phyloP scores from a whole-genome alignment of 2,329 filamentous ascomycete genomes.

The Fusarium bactridioides region DNA sequence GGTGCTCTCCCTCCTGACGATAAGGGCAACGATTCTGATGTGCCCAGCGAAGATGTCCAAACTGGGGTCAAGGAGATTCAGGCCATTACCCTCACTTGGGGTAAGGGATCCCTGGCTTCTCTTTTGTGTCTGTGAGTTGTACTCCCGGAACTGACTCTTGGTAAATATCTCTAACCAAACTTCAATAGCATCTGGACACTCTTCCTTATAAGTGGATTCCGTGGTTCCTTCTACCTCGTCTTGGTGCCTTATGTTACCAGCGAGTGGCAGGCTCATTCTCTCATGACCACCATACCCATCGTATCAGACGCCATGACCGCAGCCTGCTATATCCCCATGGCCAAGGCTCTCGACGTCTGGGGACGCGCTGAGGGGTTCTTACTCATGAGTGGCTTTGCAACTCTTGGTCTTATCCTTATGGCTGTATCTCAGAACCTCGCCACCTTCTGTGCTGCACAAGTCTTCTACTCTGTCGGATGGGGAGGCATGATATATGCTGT shows the following conservation, averaged over 20 bases:
- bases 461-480: conserved; percentile 69
- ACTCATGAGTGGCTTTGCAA: conserved; percentile 58
- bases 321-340: conserved; percentile 67
- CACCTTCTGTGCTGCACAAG: conserved; percentile 61
- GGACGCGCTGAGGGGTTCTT: conserved; percentile 68
- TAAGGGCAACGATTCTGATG: conserved; percentile 15
- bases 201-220: conserved; percentile 60
- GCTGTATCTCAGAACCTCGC: conserved; percentile 58
- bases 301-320: conserved; percentile 63
- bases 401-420: conserved; percentile 65
- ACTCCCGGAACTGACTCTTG: neutral
- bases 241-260: conserved; percentile 58
- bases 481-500: conserved; percentile 69
- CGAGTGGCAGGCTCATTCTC: conserved; percentile 60
- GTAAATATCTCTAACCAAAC: conserved; percentile 3
- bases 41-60: conserved; percentile 41
- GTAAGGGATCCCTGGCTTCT: conserved; percentile 46
- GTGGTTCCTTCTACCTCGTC: conserved; percentile 52
- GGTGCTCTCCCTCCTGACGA: conserved; percentile 6
- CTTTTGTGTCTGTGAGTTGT: conserved; percentile 45
- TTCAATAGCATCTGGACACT: conserved; percentile 53
- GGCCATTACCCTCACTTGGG: conserved; percentile 53
- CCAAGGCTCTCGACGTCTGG: conserved; percentile 70
- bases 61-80: conserved; percentile 53
- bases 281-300: conserved; percentile 61